These are phyloP conservation scores for Cladosporium sp. DNA, from an alignment of 2,329 filamentous ascomycete genomes.

Conservation along the genomic window DNA sequence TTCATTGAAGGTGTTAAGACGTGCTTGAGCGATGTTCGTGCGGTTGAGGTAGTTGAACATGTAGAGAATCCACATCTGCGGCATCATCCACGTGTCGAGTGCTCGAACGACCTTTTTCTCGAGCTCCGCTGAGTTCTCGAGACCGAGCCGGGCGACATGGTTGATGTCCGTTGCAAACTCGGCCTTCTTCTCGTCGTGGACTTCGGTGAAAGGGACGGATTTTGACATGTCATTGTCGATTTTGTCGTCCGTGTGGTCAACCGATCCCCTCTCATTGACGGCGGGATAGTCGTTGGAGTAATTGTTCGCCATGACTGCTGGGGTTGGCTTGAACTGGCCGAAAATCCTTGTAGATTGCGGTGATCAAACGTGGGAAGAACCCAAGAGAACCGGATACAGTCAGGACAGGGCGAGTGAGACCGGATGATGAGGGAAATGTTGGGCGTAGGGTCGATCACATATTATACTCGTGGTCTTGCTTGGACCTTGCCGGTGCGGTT, in stretches of 20 bases:
- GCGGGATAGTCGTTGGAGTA: background rate
- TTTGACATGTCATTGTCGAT: background rate
- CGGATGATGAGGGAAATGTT: background rate
- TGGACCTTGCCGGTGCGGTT: background rate
- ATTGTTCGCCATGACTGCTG: background rate
- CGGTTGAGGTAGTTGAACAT: conserved; percentile 28
- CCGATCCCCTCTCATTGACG: background rate
- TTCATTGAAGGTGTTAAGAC: conserved; percentile 42
- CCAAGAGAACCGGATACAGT: background rate
- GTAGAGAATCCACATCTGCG: conserved; percentile 40
- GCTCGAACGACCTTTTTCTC: conserved; percentile 53
- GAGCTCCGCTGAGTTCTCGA: conserved; percentile 1
- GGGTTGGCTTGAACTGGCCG: background rate
- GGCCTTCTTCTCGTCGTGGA: conserved; percentile 1
- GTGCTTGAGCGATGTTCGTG: conserved; percentile 6
- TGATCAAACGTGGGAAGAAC: background rate
- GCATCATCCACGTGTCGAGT: conserved; percentile 62
- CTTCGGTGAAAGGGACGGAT: background rate
- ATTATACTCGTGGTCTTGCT: background rate
- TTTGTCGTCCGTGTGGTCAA: background rate
- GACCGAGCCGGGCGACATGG: conserved; percentile 7
- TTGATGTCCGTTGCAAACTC: conserved; percentile 9
- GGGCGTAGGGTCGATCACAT: background rate
- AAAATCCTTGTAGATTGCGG: background rate
- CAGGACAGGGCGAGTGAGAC: background rate